Base-by-base conservation (phyloP, 106 monocot species). In the Platanthera zijinensis region DNA sequence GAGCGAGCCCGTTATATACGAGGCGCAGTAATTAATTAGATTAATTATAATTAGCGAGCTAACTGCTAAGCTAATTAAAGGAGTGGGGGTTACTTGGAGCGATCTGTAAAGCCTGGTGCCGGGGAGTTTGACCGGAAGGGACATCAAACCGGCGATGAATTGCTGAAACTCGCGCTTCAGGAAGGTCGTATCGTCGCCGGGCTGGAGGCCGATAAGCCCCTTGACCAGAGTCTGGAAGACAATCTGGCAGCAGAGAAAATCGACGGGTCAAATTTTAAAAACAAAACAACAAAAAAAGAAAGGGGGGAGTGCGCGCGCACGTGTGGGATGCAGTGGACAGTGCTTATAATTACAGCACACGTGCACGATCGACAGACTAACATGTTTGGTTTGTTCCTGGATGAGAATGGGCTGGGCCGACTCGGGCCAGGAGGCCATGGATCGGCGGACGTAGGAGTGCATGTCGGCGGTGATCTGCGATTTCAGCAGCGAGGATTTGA, bases 111-210 rank as follows among this genome's bases (percentile, higher is more conserved):
- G 84, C 46, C 87, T 82, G 67, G 74, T 82, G 11, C 96, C 96
- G 3, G 96, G 96, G 12, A 96, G 49, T 81, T 93, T 96, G 67
- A 96, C 64, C 3, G 96, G 96, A 14, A 96, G 64, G 18, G 92
- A 92, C 87, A 96, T 96, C 47, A 96, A 77, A 0, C 96, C 96
- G 17, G 89, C 88, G 73, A 92, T 93, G 77, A 96, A 96, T 87
- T 90, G 90, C 62, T 83, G 85, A 73, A 96, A 96, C 63, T 96
- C 85, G 30, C 75, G 61, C 82, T 92, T 92, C 14, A 96, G 80
- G 79, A 85, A 84, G 22, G 82, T 75, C 92, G 89, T 83, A 48
- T 96, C 85, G 28, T 81, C 74, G 17, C 90, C 96, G 39, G 86
- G 80, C 75, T 92, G 85, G 78, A 96, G 72, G 9, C 92, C 92